These are phyloP conservation scores for Gnetum montanum DNA, from an alignment of 75 land plant genomes.

Conservation along the genomic window DNA sequence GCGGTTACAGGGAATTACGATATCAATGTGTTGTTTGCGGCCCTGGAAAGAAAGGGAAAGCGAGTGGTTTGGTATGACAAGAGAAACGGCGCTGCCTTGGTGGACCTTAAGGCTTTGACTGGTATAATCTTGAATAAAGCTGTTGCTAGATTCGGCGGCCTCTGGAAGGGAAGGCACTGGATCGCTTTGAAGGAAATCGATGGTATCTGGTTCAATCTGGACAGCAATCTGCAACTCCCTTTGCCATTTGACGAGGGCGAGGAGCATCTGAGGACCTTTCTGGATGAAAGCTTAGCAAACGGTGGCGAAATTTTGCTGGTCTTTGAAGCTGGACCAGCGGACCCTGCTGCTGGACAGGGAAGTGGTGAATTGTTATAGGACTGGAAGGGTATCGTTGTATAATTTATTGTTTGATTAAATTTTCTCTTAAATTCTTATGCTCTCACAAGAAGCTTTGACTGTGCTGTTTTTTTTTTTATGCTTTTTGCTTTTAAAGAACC, in stretches of 20 bases:
- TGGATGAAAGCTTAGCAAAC: conserved; percentile 25
- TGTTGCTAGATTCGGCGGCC: conserved; percentile 41
- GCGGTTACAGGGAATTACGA: conserved; percentile 78
- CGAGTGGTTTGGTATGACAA: conserved; percentile 73
- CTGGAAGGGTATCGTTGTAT: too few species aligned
- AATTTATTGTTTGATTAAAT: too few species aligned
- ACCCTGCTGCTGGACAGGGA: too few species aligned
- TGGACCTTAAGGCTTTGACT: conserved; percentile 32
- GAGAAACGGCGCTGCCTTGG: conserved; percentile 37
- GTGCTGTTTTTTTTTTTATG: too few species aligned
- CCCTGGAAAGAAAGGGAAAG: conserved; percentile 47
- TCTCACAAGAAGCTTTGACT: too few species aligned
- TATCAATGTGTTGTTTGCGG: conserved; percentile 73
- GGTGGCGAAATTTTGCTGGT: conserved; percentile 64
- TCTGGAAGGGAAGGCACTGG: conserved; percentile 91
- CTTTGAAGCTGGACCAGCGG: conserved; percentile 7
- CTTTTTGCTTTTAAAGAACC: too few species aligned
- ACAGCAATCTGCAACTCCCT: conserved; percentile 70
- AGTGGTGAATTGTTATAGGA: too few species aligned
- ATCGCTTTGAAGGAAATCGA: conserved; percentile 43
- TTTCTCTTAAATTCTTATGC: too few species aligned
- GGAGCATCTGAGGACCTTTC: conserved; percentile 29
- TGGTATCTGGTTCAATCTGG: conserved; percentile 82
- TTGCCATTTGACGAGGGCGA: conserved; percentile 22
- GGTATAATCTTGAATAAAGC: conserved; percentile 69